A percentile compares a stretch with the other conserved stretches of the same genome.
Conservation (phyloP, 139 green algal genomes). For the Closterium sp. region DNA sequence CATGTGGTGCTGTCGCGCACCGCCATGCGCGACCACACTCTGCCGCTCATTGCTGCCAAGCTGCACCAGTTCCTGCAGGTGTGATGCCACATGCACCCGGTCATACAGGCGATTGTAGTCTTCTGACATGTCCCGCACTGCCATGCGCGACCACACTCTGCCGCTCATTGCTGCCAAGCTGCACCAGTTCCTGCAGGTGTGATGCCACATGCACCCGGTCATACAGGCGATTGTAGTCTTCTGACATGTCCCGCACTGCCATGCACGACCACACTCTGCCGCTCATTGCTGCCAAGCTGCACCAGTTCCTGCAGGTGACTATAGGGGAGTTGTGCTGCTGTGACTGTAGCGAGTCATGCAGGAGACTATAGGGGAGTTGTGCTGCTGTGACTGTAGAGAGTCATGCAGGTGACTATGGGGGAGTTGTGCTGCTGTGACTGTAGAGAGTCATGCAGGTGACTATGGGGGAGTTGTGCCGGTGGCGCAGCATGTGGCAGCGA, state of each 20-base stretch:
- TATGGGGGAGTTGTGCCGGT: no score
- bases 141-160: slow-evolving; percentile 22
- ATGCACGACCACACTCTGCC: slow-evolving; percentile 17
- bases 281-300: neutral
- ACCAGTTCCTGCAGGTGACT: neutral
- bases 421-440: no score
- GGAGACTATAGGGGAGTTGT: no score
- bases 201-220: no score
- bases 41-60: neutral
- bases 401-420: no score
- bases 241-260: slow-evolving; percentile 15
- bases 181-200: neutral
- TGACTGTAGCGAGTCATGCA: no score
- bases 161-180: neutral
- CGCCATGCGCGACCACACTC: slow-evolving; percentile 16
- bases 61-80: neutral
- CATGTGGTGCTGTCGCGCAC: slow-evolving; percentile 24
- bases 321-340: no score
- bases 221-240: no score
- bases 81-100: no score
- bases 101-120: no score
- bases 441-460: neutral
- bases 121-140: slow-evolving; percentile 12
- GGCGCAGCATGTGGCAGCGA: no score
- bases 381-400: no score